Conservation (phyloP, 208 protist genomes). For the Endotrypanum monterogeii region DNA sequence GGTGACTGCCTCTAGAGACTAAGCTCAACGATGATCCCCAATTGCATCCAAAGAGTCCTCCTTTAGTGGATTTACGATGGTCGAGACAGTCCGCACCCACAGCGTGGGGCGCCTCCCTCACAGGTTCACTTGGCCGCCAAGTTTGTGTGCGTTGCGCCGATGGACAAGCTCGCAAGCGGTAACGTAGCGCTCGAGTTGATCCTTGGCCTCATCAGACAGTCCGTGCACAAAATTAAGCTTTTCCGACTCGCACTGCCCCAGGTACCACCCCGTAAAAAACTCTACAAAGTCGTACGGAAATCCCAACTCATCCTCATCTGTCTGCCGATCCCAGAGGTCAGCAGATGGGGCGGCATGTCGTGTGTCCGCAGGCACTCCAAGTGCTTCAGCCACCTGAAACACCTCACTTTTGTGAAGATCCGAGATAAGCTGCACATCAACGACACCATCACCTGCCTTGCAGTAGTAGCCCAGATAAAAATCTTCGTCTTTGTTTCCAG, state of each 20-base stretch:
- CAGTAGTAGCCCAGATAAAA: constrained; percentile 97
- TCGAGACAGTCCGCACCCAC: too few species aligned
- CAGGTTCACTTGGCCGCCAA: constrained; percentile 72
- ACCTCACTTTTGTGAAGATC: constrained; percentile 97
- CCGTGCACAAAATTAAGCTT: constrained; percentile 50
- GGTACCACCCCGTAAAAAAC: constrained; percentile 91
- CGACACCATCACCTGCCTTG: constrained; percentile 96
- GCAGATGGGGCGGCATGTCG: constrained; percentile 90
- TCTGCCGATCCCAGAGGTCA: constrained; percentile 96
- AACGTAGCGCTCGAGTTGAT: constrained; percentile 79
- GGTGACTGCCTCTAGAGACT: too few species aligned
- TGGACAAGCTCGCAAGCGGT: constrained; percentile 82
- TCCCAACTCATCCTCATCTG: constrained; percentile 96
- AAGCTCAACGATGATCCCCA: too few species aligned
- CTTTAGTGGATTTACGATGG: background rate
- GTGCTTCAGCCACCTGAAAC: constrained; percentile 73
- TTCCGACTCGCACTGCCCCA: constrained; percentile 51
- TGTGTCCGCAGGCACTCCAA: constrained; percentile 85
- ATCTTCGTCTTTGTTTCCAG: constrained; percentile 97
- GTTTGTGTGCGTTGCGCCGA: constrained; percentile 91
- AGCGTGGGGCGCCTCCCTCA: constrained; percentile 15
- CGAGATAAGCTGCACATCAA: constrained; percentile 95
- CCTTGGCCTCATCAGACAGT: constrained; percentile 49
- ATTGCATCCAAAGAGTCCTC: background rate
- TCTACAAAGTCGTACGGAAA: constrained; percentile 97